Evolutionary conservation across 192 early-diverging fungal genomes (phyloP).

Genomic region (Backusella australiensis): DNA sequence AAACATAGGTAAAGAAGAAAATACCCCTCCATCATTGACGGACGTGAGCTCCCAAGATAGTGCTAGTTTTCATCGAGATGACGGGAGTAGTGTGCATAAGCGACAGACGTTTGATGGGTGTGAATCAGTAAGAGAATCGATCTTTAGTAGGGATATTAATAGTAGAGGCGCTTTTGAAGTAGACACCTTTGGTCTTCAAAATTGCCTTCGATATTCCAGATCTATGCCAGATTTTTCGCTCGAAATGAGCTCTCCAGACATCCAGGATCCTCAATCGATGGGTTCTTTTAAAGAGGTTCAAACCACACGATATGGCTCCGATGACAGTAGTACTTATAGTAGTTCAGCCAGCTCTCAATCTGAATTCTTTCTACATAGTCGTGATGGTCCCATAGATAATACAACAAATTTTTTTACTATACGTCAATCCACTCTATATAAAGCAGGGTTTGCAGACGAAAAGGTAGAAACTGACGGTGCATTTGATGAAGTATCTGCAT

Average conservation of each 20-base stretch:
- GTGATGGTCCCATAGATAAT: not conserved
- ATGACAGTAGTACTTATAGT: not conserved
- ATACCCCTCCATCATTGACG: not conserved
- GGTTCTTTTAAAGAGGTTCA: not conserved
- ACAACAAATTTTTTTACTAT: conserved; percentile 1
- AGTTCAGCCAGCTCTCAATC: not conserved
- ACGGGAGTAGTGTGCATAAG: not conserved
- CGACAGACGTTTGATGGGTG: not conserved
- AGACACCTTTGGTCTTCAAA: not conserved
- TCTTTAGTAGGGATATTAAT: not conserved
- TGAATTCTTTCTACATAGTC: not conserved
- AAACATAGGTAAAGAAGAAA: not conserved
- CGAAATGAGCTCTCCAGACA: not conserved
- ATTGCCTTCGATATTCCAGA: not conserved
- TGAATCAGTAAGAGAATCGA: not conserved
- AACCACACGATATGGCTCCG: not conserved
- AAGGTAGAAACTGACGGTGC: not conserved
- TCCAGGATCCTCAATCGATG: not conserved
- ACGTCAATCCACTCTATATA: not conserved
- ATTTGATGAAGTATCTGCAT: not conserved
- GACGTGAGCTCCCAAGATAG: not conserved
- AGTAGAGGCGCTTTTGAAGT: not conserved
- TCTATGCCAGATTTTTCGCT: not conserved
- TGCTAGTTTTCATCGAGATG: not conserved
- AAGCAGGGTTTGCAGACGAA: conserved; percentile 3